Percentiles rank a stretch among this genome's conserved stretches.
Evolutionary conservation across 2,329 filamentous ascomycete species (phyloP).

Genomic region (Corinectria fuckeliana): DNA sequence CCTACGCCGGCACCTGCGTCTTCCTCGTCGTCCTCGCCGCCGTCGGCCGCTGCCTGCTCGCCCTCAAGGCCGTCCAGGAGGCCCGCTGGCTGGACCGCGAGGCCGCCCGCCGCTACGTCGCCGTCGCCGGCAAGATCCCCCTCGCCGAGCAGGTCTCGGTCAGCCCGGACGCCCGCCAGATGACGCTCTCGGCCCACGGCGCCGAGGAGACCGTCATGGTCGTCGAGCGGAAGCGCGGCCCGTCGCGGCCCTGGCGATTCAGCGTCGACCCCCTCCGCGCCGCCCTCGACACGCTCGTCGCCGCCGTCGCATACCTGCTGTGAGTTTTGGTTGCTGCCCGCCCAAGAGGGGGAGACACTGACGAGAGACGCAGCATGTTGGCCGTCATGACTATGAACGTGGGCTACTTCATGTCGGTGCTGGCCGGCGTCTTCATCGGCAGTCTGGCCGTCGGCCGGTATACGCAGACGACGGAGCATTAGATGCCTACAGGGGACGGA

Average conservation of each 20-base stretch:
- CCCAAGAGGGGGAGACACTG: background rate
- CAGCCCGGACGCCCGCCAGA: slow-evolving; percentile 68
- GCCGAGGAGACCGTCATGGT: slow-evolving; percentile 82
- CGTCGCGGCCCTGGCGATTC: slow-evolving; percentile 76
- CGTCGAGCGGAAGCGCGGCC: slow-evolving; percentile 62
- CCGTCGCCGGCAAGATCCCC: slow-evolving; percentile 69
- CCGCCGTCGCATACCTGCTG: slow-evolving; percentile 85
- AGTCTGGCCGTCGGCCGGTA: slow-evolving; percentile 82
- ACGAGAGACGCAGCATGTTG: slow-evolving; percentile 72
- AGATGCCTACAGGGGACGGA: background rate
- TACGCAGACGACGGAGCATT: slow-evolving; percentile 56
- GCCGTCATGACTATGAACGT: slow-evolving; percentile 91
- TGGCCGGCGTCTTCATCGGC: slow-evolving; percentile 83
- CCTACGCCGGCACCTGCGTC: slow-evolving; percentile 89
- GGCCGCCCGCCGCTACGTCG: slow-evolving; percentile 76
- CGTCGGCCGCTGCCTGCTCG: slow-evolving; percentile 73
- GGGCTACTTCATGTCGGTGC: slow-evolving; percentile 82
- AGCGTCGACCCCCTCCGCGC: slow-evolving; percentile 80
- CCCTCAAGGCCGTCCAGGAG: slow-evolving; percentile 70
- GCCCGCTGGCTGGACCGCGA: slow-evolving; percentile 73
- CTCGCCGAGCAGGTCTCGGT: slow-evolving; percentile 65
- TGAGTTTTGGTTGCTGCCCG: slow-evolving; percentile 56
- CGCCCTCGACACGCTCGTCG: slow-evolving; percentile 71
- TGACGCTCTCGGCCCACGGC: slow-evolving; percentile 72
- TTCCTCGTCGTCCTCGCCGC: slow-evolving; percentile 82